Base-by-base conservation (phyloP, 1,284 basidiomycete genomes). In the Heterobasidion annosum region DNA sequence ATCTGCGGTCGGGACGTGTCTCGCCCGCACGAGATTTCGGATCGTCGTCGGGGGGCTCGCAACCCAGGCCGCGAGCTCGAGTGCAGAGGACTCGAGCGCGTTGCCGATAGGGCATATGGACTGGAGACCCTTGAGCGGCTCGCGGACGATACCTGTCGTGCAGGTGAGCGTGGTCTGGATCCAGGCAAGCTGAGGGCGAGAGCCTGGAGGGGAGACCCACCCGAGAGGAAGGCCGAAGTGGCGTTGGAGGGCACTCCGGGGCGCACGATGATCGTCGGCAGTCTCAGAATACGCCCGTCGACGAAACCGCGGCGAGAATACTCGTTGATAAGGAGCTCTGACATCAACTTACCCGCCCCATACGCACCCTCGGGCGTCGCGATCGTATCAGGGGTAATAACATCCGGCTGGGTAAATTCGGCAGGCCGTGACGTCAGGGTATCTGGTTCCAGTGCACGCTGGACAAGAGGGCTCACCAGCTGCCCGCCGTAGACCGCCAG, bases 401-500 rank as follows among this genome's bases (percentile, higher is more conserved):
- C 65, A 13, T 76, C 67, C 8, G 80, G 80, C 70, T 74, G 52
- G 7, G 34, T 16, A 35, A 43, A 43, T 47, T 3, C 4, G 16
- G 10, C 25, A 47, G 25, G 25, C 25, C 25, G 25, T 25, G 25
- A 25, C 25, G 25, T 25, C 25, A 25, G 25, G 25, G 25, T 25
- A 4, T 25, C 25, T 25, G 25, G 25, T 4, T 25, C 25, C 25
- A 25, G 51, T 13, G 12, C 12, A 18, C 35, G 12, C 3, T 7
- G 19, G 9, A 7, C n/a, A 18, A 3, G 3, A 12, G 9, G 13
- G 60, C 68, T 44, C 57, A 79, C 78, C 53, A 82, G 70, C 48
- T 77, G 76, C 2, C 82, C 82, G 51, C 83, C 83, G 60, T 83
- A 85, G 0, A 86, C 81, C 2, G 83, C 83, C 16, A 83, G 68